These are phyloP conservation scores for Fragaria nilgerrensis DNA, from an alignment of 306 rosid genomes.

Conservation along the genomic window DNA sequence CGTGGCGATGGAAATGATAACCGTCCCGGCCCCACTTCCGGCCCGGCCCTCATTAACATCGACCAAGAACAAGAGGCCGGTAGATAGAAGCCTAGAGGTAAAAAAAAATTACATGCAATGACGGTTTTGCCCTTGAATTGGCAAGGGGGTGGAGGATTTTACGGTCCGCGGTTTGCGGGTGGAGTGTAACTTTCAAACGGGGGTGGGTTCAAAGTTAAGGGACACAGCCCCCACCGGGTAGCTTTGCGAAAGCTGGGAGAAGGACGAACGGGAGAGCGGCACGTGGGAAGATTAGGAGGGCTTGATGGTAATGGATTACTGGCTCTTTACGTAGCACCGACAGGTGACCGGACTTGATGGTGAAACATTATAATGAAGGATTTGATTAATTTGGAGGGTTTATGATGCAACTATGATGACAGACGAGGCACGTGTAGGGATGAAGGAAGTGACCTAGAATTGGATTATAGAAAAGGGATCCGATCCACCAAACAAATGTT, in stretches of 20 bases:
- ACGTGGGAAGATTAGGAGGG: not conserved
- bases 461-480: not conserved
- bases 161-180: constrained; percentile 10
- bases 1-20: not conserved
- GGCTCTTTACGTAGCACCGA: not conserved
- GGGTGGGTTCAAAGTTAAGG: not conserved
- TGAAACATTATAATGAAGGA: not conserved
- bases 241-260: constrained; percentile 1
- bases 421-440: not conserved
- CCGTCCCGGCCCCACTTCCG: not conserved
- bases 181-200: constrained; percentile 5
- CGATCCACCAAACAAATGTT: not conserved
- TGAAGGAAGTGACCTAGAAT: not conserved
- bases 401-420: not conserved
- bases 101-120: not conserved
- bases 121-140: constrained; percentile 1
- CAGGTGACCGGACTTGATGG: constrained; percentile 1
- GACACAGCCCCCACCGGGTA: constrained; percentile 3
- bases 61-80: not conserved
- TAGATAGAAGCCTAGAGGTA: not conserved
- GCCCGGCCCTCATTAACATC: constrained; percentile 2
- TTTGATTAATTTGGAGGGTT: not conserved
- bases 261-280: not conserved
- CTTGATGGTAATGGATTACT: not conserved
- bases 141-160: not conserved